Conservation (phyloP, 2,329 filamentous ascomycete genomes). For the Teratosphaeria pseudoeucalypti region DNA sequence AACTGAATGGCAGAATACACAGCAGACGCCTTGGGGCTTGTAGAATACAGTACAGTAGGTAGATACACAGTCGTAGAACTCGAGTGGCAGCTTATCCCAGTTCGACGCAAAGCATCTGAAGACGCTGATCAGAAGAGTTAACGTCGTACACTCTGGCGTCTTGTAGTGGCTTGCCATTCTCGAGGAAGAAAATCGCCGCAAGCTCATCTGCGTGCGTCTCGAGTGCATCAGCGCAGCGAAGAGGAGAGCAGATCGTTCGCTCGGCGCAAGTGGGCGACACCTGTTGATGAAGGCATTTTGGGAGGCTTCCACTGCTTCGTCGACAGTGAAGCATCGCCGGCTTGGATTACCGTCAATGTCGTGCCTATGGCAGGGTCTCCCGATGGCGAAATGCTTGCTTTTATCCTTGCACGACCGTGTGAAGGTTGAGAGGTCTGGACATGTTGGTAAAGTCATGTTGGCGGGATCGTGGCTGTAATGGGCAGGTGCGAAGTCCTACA, state of each 20-base stretch:
- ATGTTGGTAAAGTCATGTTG: not conserved
- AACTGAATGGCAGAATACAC: slow-evolving; percentile 14
- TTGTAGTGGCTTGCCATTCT: slow-evolving; percentile 18
- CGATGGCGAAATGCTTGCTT: slow-evolving; percentile 6
- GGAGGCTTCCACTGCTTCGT: slow-evolving; percentile 7
- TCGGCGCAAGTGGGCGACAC: slow-evolving; percentile 3
- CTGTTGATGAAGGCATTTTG: slow-evolving; percentile 4
- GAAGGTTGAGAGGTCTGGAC: slow-evolving; percentile 5
- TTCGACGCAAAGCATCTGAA: slow-evolving; percentile 17
- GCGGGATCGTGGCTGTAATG: not conserved
- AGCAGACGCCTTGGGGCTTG: slow-evolving; percentile 10
- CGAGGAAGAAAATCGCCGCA: slow-evolving; percentile 13
- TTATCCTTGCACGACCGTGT: slow-evolving; percentile 5
- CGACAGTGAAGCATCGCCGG: slow-evolving; percentile 3
- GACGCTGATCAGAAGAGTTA: slow-evolving; percentile 9
- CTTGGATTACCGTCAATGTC: slow-evolving; percentile 7
- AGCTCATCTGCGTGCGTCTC: slow-evolving; percentile 13
- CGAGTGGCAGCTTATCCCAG: slow-evolving; percentile 8
- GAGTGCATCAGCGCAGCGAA: slow-evolving; percentile 6
- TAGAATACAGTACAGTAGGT: slow-evolving; percentile 6
- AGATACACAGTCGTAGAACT: slow-evolving; percentile 8
- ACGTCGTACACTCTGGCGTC: slow-evolving; percentile 13
- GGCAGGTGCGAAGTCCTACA: not conserved
- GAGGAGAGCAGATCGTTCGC: slow-evolving; percentile 4
- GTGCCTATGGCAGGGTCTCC: slow-evolving; percentile 7